Conservation (phyloP, 176 grass and related monocot species). For the Aegilops tauschii region DNA sequence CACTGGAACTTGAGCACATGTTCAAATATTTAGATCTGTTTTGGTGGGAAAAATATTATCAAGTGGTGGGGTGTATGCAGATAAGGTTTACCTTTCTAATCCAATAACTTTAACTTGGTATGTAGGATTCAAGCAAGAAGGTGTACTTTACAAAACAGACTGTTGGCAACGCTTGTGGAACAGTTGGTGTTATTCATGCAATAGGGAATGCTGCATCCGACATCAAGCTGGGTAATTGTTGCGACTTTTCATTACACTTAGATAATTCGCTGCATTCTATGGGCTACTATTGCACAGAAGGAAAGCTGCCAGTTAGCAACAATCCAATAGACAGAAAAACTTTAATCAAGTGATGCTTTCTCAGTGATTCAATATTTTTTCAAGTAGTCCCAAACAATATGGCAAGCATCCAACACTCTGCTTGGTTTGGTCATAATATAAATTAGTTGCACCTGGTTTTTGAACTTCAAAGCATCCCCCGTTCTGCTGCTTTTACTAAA, state of each 20-base stretch:
- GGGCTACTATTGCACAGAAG: background rate
- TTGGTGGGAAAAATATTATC: background rate
- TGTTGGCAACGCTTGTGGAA: conserved; percentile 97
- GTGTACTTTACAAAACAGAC: conserved; percentile 98
- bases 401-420: background rate
- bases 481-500: background rate
- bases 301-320: background rate
- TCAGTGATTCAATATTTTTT: background rate
- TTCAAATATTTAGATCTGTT: background rate
- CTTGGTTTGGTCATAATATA: conserved; percentile 20
- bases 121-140: conserved; percentile 66
- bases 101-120: background rate
- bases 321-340: background rate
- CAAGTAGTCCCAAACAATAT: background rate
- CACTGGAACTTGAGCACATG: background rate
- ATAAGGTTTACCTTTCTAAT: background rate
- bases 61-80: background rate
- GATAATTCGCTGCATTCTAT: background rate
- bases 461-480: background rate
- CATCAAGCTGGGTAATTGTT: conserved; percentile 73
- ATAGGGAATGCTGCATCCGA: conserved; percentile 79
- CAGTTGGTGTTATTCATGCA: conserved; percentile 95
- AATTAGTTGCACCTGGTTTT: conserved; percentile 4
- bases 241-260: conserved; percentile 2
- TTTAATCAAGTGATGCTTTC: background rate